A percentile compares a stretch with the other conserved stretches of the same genome.
phyloP scores from a whole-genome alignment of 495 filamentous ascomycete species.

The Cercophora sp. region DNA sequence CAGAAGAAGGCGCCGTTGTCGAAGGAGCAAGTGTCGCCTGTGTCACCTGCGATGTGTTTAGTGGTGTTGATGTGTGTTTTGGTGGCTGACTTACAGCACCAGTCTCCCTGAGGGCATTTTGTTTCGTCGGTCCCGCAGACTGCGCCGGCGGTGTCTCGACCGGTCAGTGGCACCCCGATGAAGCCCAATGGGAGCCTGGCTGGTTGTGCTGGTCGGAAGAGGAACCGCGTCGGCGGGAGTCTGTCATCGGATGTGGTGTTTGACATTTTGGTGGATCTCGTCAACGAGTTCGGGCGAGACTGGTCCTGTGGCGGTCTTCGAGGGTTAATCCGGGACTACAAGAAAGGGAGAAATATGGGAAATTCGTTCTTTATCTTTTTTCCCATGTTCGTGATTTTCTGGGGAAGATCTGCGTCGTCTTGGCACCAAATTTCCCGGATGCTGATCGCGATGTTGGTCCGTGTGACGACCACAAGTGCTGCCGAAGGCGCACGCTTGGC shows the following conservation, averaged over 20 bases:
- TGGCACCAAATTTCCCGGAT: not conserved
- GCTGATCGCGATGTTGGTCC: slow-evolving; percentile 4
- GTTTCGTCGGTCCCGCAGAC: slow-evolving; percentile 14
- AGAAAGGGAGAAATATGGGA: not conserved
- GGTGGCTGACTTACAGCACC: slow-evolving; percentile 19
- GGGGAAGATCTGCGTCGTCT: not conserved
- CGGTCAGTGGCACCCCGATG: not conserved
- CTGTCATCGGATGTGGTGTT: not conserved
- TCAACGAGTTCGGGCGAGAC: not conserved
- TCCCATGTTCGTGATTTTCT: not conserved
- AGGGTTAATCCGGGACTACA: not conserved
- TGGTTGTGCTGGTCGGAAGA: slow-evolving; percentile 11
- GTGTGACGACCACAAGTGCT: not conserved
- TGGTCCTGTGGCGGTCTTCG: not conserved
- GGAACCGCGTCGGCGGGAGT: slow-evolving; percentile 7
- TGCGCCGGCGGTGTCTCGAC: not conserved
- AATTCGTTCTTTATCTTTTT: not conserved
- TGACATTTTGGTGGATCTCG: not conserved
- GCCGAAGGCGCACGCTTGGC: too few relatives aligned
- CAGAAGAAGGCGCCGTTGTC: slow-evolving; percentile 19
- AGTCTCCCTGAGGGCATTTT: slow-evolving; percentile 18
- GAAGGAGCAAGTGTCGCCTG: slow-evolving; percentile 14
- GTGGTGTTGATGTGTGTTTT: not conserved
- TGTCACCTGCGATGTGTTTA: slow-evolving; percentile 3
- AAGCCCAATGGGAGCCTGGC: not conserved